phyloP scores from a whole-genome alignment of 495 filamentous ascomycete genomes.

The Xylaria cubensis region DNA sequence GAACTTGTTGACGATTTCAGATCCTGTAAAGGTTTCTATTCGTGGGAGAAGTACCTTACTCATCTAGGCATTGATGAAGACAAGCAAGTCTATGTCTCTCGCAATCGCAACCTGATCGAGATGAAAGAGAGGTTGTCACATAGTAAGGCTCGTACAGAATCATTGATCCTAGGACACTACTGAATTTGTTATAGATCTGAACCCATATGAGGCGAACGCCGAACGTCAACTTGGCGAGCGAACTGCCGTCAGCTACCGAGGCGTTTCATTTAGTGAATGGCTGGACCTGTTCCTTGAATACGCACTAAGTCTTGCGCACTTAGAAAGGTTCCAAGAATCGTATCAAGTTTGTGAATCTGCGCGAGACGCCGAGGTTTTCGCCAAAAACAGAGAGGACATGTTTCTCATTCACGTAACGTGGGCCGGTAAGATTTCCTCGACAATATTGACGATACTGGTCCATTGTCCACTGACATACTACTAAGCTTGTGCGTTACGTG shows the following conservation, averaged over 20 bases:
- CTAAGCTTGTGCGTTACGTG: constrained; percentile 77
- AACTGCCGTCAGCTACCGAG: constrained; percentile 63
- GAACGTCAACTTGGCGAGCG: constrained; percentile 33
- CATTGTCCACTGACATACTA: constrained; percentile 29
- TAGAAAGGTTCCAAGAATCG: constrained; percentile 63
- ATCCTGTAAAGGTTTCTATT: constrained; percentile 77
- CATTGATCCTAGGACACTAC: constrained; percentile 9
- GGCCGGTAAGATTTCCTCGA: constrained; percentile 59
- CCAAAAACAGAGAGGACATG: constrained; percentile 65
- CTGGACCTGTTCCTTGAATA: constrained; percentile 90
- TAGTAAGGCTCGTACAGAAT: constrained; percentile 45
- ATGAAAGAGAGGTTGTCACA: constrained; percentile 70
- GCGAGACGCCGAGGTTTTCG: constrained; percentile 79
- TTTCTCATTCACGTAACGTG: constrained; percentile 81
- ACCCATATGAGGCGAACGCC: constrained; percentile 29
- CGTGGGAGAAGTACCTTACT: constrained; percentile 69
- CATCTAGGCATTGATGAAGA: constrained; percentile 70
- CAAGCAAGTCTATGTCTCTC: constrained; percentile 53
- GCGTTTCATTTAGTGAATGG: constrained; percentile 82
- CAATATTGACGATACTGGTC: background rate
- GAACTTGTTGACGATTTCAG: constrained; percentile 81
- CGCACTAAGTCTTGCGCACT: constrained; percentile 71
- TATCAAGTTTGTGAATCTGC: constrained; percentile 80
- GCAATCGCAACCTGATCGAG: constrained; percentile 67
- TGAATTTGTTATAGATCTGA: constrained; percentile 33